Conservation (phyloP, 2,329 filamentous ascomycete species). For the Pseudocercospora crystallina region DNA sequence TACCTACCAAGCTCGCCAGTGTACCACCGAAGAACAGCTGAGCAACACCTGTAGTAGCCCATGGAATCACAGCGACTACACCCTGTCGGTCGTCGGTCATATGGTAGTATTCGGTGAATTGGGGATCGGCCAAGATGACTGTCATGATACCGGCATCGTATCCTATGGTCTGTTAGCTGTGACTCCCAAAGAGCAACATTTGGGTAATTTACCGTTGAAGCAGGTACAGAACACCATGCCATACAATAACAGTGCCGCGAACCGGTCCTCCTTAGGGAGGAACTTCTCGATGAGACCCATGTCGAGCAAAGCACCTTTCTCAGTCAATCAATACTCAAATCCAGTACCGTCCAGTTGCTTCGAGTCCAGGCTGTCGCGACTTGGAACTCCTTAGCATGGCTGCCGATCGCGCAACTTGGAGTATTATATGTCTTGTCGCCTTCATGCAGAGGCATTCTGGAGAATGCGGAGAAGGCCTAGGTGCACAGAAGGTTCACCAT, state of each 20-base stretch:
- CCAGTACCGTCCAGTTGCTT: no score
- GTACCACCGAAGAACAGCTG: slow-evolving; percentile 43
- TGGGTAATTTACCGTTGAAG: slow-evolving; percentile 39
- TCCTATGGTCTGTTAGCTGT: neutral
- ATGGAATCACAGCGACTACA: slow-evolving; percentile 44
- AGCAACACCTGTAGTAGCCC: slow-evolving; percentile 43
- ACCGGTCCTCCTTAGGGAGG: slow-evolving; percentile 41
- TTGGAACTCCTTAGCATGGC: no score
- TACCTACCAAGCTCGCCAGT: slow-evolving; percentile 39
- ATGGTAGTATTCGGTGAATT: slow-evolving; percentile 44
- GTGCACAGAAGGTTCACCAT: no score
- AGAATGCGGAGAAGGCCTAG: no score
- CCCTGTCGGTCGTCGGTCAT: slow-evolving; percentile 39
- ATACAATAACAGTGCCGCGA: slow-evolving; percentile 39
- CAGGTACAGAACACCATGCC: slow-evolving; percentile 44
- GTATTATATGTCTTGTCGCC: no score
- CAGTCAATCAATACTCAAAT: no score
- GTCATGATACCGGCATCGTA: slow-evolving; percentile 48
- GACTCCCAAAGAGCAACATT: neutral
- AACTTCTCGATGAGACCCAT: slow-evolving; percentile 39
- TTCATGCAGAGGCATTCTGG: no score
- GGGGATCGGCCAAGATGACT: slow-evolving; percentile 45
- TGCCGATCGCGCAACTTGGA: no score
- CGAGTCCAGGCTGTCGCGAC: no score
- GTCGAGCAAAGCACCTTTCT: neutral